These are phyloP conservation scores for Zygoascus meyerae DNA, from an alignment of 1,139 yeast genomes.

Conservation along the genomic window DNA sequence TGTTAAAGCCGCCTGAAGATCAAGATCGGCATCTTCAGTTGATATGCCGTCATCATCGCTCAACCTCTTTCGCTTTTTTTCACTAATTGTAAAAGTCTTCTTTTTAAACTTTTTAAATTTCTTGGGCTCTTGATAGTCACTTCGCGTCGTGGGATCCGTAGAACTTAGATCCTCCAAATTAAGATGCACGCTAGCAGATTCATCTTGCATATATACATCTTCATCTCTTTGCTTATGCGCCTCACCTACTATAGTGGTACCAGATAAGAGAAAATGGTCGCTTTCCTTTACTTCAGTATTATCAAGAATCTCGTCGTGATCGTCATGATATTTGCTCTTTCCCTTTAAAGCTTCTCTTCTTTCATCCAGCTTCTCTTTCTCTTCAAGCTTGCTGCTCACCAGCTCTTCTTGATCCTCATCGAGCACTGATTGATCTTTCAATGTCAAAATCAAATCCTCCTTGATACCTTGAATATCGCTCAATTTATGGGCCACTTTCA, in stretches of 20 bases:
- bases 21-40: constrained; percentile 19
- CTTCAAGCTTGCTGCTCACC: constrained; percentile 42
- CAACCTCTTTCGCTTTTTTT: constrained; percentile 20
- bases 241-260: constrained; percentile 16
- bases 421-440: constrained; percentile 53
- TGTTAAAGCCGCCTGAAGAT: constrained; percentile 27
- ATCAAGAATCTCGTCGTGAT: constrained; percentile 24
- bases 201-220: neutral
- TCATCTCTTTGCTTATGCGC: constrained; percentile 4
- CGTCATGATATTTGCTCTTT: constrained; percentile 24
- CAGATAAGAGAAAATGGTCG: constrained; percentile 27
- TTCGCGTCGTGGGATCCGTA: constrained; percentile 9
- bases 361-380: constrained; percentile 31
- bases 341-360: constrained; percentile 29
- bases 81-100: constrained; percentile 20
- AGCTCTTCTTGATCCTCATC: constrained; percentile 45
- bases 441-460: constrained; percentile 54
- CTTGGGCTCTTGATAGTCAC: constrained; percentile 31
- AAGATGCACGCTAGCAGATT: constrained; percentile 4
- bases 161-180: constrained; percentile 19
- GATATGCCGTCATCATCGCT: constrained; percentile 23
- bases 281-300: constrained; percentile 27
- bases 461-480: constrained; percentile 38
- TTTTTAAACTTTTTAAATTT: constrained; percentile 47
- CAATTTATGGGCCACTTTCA: constrained; percentile 44